Percentiles rank a stretch among this genome's conserved stretches.
Conservation (phyloP, 805 yeast species). For the Barnettozyma sp. region DNA sequence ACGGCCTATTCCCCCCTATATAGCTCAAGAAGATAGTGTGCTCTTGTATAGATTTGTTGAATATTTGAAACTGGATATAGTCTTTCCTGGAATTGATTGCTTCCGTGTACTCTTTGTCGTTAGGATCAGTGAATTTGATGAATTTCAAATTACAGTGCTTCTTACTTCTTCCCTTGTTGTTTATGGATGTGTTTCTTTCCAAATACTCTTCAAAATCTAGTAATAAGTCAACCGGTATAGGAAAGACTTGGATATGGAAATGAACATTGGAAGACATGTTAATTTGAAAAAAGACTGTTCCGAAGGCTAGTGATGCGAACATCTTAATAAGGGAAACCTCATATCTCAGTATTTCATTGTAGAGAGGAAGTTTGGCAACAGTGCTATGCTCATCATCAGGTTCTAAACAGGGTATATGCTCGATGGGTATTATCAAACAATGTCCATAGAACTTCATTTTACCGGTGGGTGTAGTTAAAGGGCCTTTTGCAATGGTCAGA, state of each 20-base stretch:
- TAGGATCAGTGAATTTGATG: conserved; percentile 23
- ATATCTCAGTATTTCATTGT: conserved; percentile 41
- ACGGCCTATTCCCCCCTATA: conserved; percentile 28
- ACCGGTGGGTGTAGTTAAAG: conserved; percentile 50
- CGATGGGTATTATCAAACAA: conserved; percentile 71
- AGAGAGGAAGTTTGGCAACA: conserved; percentile 27
- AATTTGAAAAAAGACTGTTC: conserved; percentile 63
- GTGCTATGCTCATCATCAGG: conserved; percentile 18
- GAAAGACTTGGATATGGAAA: conserved; percentile 69
- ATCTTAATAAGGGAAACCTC: conserved; percentile 44
- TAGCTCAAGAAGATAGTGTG: conserved; percentile 28
- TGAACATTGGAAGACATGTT: conserved; percentile 61
- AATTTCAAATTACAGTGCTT: conserved; percentile 40
- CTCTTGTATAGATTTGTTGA: conserved; percentile 26
- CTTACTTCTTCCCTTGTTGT: conserved; percentile 39
- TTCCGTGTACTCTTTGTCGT: conserved; percentile 24
- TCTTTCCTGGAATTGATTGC: conserved; percentile 24
- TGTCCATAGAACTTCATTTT: conserved; percentile 66
- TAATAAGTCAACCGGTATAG: conserved; percentile 44
- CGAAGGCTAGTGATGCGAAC: conserved; percentile 36
- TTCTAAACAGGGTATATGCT: conserved; percentile 50
- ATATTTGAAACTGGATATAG: conserved; percentile 28
- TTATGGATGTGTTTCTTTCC: conserved; percentile 35
- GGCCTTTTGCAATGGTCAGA: conserved; percentile 81
- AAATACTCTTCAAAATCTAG: conserved; percentile 40